Base-by-base conservation (phyloP, 2,329 filamentous ascomycete species). In the Zasmidium angulare region DNA sequence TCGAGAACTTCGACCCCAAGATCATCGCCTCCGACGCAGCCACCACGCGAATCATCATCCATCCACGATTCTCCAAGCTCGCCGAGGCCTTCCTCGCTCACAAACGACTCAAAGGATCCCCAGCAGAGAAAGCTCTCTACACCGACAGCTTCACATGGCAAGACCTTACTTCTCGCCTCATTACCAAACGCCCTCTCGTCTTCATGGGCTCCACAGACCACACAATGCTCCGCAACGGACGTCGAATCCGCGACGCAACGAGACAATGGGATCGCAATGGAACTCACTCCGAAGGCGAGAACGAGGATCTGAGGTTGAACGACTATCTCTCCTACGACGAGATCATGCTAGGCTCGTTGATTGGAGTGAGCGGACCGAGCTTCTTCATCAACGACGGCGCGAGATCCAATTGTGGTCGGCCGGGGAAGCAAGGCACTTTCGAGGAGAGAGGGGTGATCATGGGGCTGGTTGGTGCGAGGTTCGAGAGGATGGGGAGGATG, bases 281-380 rank as follows among this genome's bases (percentile, higher is more conserved):
- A 2, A 70, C 64, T 1, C 29, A 48, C 4, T 31, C 50, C 3
- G 64, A 72, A 50, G 24, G 63, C 23, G 31, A 58, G 46, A 69
- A 71, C 52, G 61, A 24, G 21, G 52, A 59, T 31, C 26, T 59
- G 50, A 43, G 20, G 12, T 58, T 74, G 19, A 57, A 67, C 2
- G 59, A 69, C 7, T 74, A 73, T 56, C 63, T 74, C 10, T 67
- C 61, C 40, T 74, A 74, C 56, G 71, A 74, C 50, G 72, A 74
- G 49, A 73, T 74, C 24, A 70, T 74, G 69, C 65, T 74, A 2
- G 59, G 65, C 3, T 67, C 66, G 6, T 57, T 74, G 19, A 63
- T 74, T 20, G 72, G 68, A 10, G 71, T 71, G 14, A 68, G 66
- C 20, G 68, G 70, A 0, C 66, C 66, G 2, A 68, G 63, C 2